Evolutionary conservation across 148 eudicot species (phyloP).

Genomic region (Camellia granthamiana): DNA sequence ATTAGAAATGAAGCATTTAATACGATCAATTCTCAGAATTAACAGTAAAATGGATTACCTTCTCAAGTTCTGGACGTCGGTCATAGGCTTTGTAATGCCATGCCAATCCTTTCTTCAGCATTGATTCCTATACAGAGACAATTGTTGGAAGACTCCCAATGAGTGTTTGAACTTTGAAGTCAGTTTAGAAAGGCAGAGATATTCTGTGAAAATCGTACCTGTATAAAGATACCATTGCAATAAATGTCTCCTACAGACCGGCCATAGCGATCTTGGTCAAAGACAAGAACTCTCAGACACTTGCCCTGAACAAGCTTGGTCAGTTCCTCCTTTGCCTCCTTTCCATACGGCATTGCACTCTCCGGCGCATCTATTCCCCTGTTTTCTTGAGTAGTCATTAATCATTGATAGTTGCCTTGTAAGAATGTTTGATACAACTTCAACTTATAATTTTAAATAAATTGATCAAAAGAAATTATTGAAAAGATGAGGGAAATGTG

Average conservation of each 20-base stretch:
- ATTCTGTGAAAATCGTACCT: slow-evolving; percentile 40
- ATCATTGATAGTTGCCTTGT: neutral
- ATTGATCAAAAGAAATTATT: too few relatives aligned
- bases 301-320: slow-evolving; percentile 62
- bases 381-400: slow-evolving; percentile 7
- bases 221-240: slow-evolving; percentile 83
- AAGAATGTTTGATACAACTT: too few relatives aligned
- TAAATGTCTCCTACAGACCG: slow-evolving; percentile 86
- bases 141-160: neutral
- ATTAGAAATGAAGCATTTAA: neutral
- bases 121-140: slow-evolving; percentile 43
- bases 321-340: slow-evolving; percentile 80
- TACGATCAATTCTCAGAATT: neutral
- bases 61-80: slow-evolving; percentile 62
- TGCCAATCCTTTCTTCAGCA: slow-evolving; percentile 94
- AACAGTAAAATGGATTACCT: slow-evolving; percentile 25
- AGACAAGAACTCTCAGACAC: slow-evolving; percentile 56
- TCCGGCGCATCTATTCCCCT: slow-evolving; percentile 99
- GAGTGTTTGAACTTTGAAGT: too few relatives aligned
- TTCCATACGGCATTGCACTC: slow-evolving; percentile 85
- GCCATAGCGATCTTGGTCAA: slow-evolving; percentile 66
- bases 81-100: slow-evolving; percentile 95
- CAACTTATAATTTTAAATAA: too few relatives aligned
- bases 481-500: too few relatives aligned
- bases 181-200: neutral